phyloP scores from a whole-genome alignment of 768 basidiomycete species.

The Rhodotorula taiwanensis region DNA sequence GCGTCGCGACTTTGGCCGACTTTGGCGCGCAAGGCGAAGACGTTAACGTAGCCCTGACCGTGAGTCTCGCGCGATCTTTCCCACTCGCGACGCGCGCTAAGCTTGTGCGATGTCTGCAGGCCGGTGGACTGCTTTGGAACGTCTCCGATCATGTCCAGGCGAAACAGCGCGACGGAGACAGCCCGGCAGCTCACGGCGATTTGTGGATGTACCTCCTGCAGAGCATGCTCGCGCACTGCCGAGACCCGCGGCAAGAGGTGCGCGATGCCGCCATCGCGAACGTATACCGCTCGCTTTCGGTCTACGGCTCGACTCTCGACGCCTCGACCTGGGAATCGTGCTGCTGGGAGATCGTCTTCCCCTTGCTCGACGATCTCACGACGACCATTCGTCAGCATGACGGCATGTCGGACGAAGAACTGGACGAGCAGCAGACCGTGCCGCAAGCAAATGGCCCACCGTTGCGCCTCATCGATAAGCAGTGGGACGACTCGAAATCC shows the following conservation, averaged over 20 bases:
- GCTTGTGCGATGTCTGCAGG: no score
- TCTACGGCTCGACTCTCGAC: conserved; percentile 82
- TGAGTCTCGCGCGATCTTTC: conserved; percentile 45
- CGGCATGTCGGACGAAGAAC: conserved; percentile 47
- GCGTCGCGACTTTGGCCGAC: conserved; percentile 80
- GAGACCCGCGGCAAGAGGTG: conserved; percentile 76
- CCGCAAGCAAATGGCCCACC: conserved; percentile 25
- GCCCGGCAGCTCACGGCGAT: conserved; percentile 60
- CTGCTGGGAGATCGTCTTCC: conserved; percentile 84
- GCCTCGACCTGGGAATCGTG: conserved; percentile 80
- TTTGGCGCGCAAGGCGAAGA: conserved; percentile 83
- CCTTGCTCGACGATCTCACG: conserved; percentile 60
- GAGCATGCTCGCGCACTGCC: conserved; percentile 73
- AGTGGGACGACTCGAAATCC: conserved; percentile 83
- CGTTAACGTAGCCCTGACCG: conserved; percentile 91
- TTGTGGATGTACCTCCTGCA: conserved; percentile 90
- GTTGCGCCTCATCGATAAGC: conserved; percentile 43
- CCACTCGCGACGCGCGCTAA: no score
- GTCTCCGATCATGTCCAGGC: conserved; percentile 91
- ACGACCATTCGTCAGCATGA: conserved; percentile 47
- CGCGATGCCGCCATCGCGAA: conserved; percentile 92
- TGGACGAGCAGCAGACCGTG: conserved; percentile 23
- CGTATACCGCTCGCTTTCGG: conserved; percentile 82
- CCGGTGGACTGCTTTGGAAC: conserved; percentile 87
- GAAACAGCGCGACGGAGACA: conserved; percentile 53